phyloP scores from a whole-genome alignment of 2,329 filamentous ascomycete genomes.

The Penicillium sp. region DNA sequence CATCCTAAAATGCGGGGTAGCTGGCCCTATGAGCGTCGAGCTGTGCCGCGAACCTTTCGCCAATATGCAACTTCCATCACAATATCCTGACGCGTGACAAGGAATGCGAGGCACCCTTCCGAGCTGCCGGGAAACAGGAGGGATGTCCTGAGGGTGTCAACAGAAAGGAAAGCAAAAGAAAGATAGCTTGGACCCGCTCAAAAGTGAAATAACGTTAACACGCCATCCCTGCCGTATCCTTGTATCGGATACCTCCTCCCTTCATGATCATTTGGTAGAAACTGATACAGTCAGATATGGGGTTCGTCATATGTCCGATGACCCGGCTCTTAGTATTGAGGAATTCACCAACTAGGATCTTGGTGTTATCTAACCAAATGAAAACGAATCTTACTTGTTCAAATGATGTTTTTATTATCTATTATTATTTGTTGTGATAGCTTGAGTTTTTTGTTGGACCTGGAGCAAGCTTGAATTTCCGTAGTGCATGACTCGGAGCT shows the following conservation, averaged over 20 bases:
- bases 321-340: constrained; percentile 10
- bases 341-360: background rate
- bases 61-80: constrained; percentile 17
- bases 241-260: background rate
- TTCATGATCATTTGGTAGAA: background rate
- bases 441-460: no score
- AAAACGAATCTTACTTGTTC: background rate
- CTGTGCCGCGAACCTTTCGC: background rate
- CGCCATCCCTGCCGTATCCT: background rate
- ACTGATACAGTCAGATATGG: background rate
- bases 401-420: background rate
- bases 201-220: background rate
- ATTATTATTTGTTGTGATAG: background rate
- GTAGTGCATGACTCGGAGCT: background rate
- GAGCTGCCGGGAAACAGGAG: background rate
- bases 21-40: background rate
- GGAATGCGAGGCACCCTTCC: background rate
- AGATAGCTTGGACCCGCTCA: background rate
- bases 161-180: background rate
- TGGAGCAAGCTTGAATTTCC: no score
- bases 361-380: background rate
- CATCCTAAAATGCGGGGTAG: constrained; percentile 18
- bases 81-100: constrained; percentile 5
- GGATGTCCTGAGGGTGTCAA: background rate
- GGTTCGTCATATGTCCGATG: constrained; percentile 7